These are phyloP conservation scores for Pseudogymnoascus sp. DNA, from an alignment of 2,329 filamentous ascomycete genomes.

Conservation along the genomic window DNA sequence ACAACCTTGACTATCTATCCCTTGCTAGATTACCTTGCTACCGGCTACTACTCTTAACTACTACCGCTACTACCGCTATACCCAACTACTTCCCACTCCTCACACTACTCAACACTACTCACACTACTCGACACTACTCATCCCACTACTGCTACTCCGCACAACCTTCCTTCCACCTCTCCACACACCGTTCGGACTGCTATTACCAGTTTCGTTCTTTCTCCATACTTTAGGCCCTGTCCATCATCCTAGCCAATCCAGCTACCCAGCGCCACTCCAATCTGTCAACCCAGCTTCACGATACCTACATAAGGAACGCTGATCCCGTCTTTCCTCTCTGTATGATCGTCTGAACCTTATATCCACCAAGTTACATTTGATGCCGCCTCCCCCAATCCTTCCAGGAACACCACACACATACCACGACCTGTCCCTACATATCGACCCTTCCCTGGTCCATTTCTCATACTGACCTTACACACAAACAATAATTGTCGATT, in stretches of 20 bases:
- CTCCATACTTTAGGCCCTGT: constrained; percentile 1
- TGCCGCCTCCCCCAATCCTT: not conserved
- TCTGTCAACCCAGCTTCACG: not conserved
- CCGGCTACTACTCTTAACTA: not conserved
- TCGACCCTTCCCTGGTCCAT: constrained; percentile 13
- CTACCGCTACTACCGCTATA: not conserved
- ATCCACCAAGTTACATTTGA: constrained; percentile 5
- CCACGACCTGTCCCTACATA: not conserved
- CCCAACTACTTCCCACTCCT: too few relatives aligned
- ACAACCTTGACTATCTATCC: not conserved
- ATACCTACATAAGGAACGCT: constrained; percentile 8
- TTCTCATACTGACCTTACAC: not conserved
- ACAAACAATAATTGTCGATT: constrained; percentile 17
- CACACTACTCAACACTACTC: not conserved
- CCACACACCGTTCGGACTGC: not conserved
- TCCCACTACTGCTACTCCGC: not conserved
- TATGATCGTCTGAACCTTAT: constrained; percentile 8
- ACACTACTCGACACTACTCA: not conserved
- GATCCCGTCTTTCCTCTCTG: constrained; percentile 8
- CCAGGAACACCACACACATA: not conserved
- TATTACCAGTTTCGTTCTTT: not conserved
- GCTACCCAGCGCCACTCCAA: not conserved
- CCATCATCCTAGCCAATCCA: not conserved
- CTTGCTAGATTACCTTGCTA: not conserved
- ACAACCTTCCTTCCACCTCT: not conserved